phyloP scores from a whole-genome alignment of 176 grass and related monocot species.

The Bolboschoenus planiculmis region DNA sequence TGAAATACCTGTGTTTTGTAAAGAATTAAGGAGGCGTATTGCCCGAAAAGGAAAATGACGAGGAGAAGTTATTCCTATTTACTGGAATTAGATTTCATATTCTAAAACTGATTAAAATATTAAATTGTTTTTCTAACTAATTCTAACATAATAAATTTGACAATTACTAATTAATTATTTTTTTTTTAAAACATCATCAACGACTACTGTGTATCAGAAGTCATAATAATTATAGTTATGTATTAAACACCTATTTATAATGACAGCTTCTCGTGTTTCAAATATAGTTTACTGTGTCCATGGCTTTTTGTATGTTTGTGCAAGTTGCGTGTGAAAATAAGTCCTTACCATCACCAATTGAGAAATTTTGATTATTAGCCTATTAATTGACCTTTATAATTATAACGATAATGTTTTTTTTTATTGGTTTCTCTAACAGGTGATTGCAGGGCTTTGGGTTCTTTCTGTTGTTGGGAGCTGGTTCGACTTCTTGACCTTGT shows the following conservation, averaged over 20 bases:
- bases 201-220: neutral
- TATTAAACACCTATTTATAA: neutral
- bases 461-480: conserved; percentile 59
- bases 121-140: neutral
- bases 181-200: neutral
- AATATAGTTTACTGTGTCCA: neutral
- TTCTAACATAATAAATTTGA: neutral
- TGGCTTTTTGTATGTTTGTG: neutral
- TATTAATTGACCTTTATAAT: conserved; percentile 1
- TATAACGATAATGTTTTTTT: conserved; percentile 3
- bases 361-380: neutral
- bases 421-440: conserved; percentile 25
- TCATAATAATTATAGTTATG: neutral
- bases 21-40: neutral
- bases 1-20: neutral
- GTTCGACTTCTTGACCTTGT: conserved; percentile 60
- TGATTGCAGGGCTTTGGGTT: conserved; percentile 63
- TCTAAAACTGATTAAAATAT: neutral
- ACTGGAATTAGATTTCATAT: neutral
- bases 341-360: neutral
- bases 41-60: neutral
- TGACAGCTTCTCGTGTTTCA: neutral
- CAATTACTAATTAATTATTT: neutral
- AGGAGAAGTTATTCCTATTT: neutral
- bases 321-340: neutral